These are phyloP conservation scores for Penicillium expansum DNA, from an alignment of 2,329 filamentous ascomycete species.

Conservation along the genomic window DNA sequence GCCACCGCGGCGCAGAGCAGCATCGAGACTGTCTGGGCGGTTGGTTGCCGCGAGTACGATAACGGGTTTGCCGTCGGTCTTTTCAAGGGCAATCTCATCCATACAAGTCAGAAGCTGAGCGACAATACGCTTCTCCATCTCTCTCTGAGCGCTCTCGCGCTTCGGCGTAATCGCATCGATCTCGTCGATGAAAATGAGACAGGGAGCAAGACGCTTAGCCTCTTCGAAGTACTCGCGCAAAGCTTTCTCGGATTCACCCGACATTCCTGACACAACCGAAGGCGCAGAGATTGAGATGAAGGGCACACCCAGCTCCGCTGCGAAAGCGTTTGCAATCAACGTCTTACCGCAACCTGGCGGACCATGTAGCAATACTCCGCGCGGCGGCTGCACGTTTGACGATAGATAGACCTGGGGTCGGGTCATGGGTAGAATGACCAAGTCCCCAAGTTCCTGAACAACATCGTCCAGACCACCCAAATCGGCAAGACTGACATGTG, in stretches of 20 bases:
- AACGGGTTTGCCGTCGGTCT: constrained; percentile 72
- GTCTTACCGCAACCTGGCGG: constrained; percentile 87
- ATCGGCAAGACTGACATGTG: constrained; percentile 65
- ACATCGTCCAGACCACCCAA: constrained; percentile 75
- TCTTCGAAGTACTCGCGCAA: constrained; percentile 83
- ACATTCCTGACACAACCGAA: constrained; percentile 80
- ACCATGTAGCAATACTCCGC: constrained; percentile 75
- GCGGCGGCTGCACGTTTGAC: constrained; percentile 66
- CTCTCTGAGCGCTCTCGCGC: constrained; percentile 74
- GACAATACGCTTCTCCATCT: constrained; percentile 87
- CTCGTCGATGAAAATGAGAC: constrained; percentile 86
- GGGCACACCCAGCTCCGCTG: constrained; percentile 69
- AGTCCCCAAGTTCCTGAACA: constrained; percentile 65
- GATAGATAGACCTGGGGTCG: constrained; percentile 63
- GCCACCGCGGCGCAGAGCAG: constrained; percentile 69
- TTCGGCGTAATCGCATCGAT: constrained; percentile 90
- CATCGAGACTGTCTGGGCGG: constrained; percentile 79
- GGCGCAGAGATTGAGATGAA: constrained; percentile 81
- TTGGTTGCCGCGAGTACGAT: constrained; percentile 92
- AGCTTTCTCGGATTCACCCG: constrained; percentile 84
- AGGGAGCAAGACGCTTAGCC: constrained; percentile 80
- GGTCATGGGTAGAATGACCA: constrained; percentile 70
- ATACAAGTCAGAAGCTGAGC: constrained; percentile 82
- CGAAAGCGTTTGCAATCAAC: constrained; percentile 75
- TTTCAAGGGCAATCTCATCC: constrained; percentile 72